A percentile compares a stretch with the other conserved stretches of the same genome.
Conservation (phyloP, 148 eudicot genomes). For the Cornus suecica region DNA sequence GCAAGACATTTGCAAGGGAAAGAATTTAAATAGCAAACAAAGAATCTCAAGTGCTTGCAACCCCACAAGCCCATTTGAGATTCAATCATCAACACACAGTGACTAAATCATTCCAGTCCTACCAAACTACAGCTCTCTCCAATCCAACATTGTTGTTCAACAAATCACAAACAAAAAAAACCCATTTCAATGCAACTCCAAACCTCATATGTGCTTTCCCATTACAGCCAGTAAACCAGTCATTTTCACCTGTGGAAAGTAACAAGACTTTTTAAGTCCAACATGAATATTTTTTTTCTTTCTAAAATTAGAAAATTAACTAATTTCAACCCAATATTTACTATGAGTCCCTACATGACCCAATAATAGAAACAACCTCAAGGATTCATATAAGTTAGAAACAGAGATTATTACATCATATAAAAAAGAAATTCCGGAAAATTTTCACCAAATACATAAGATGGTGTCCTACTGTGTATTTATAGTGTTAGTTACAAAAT, state of each 20-base stretch:
- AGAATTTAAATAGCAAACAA: slow-evolving; percentile 38
- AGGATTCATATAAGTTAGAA: neutral
- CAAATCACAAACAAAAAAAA: neutral
- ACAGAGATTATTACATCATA: too few species aligned
- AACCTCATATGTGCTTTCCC: neutral
- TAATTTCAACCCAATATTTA: neutral
- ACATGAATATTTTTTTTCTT: neutral
- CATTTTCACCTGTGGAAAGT: neutral
- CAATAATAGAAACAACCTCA: neutral
- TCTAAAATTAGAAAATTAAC: neutral
- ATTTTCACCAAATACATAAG: too few species aligned
- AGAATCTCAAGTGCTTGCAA: slow-evolving; percentile 38
- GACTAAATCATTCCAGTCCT: neutral
- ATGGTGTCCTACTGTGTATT: too few species aligned
- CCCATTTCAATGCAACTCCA: neutral
- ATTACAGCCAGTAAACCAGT: neutral
- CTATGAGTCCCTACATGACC: neutral
- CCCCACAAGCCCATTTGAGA: slow-evolving; percentile 40
- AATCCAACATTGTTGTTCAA: neutral
- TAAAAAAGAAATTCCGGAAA: too few species aligned
- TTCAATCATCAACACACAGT: slow-evolving; percentile 15
- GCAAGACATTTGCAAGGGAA: slow-evolving; percentile 51
- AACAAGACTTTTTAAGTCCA: neutral
- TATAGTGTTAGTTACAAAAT: too few species aligned
- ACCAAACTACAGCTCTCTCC: neutral